Evolutionary conservation across 139 green algal genomes (phyloP).

Genomic region (Prasinococcaceae sp.): DNA sequence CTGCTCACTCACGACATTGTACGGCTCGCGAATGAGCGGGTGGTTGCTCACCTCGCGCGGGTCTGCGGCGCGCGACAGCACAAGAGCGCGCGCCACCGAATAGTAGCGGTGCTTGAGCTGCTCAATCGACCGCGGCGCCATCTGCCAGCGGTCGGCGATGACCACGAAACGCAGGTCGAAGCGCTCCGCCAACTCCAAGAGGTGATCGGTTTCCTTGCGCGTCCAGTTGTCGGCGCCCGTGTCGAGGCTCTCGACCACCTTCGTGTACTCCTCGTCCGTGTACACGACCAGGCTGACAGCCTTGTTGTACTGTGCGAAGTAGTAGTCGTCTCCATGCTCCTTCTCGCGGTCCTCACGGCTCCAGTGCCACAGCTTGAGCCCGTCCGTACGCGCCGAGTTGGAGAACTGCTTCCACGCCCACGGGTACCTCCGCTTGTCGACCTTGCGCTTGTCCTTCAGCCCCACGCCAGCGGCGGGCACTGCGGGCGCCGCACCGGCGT

Average conservation of each 20-base stretch:
- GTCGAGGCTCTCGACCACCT: not conserved
- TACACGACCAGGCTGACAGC: slow-evolving; percentile 11
- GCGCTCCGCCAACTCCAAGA: slow-evolving; percentile 12
- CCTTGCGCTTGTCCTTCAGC: no score
- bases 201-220: slow-evolving; percentile 15
- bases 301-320: slow-evolving; percentile 25
- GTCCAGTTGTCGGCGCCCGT: slow-evolving; percentile 13
- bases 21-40: slow-evolving; percentile 17
- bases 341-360: no score
- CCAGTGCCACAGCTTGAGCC: no score
- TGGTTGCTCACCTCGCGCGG: slow-evolving; percentile 9
- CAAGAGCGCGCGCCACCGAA: slow-evolving; percentile 1
- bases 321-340: no score
- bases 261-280: slow-evolving; percentile 17
- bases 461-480: no score
- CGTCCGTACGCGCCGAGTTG: no score
- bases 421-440: no score
- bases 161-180: slow-evolving; percentile 20
- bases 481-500: no score
- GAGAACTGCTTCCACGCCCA: no score
- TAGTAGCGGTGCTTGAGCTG: slow-evolving; percentile 23
- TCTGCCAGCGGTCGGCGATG: slow-evolving; percentile 8
- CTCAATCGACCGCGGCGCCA: slow-evolving; percentile 5
- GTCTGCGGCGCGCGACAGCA: slow-evolving; percentile 11
- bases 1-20: slow-evolving; percentile 16